Conservation (phyloP, 2,329 filamentous ascomycete genomes). For the Talaromyces sp. region DNA sequence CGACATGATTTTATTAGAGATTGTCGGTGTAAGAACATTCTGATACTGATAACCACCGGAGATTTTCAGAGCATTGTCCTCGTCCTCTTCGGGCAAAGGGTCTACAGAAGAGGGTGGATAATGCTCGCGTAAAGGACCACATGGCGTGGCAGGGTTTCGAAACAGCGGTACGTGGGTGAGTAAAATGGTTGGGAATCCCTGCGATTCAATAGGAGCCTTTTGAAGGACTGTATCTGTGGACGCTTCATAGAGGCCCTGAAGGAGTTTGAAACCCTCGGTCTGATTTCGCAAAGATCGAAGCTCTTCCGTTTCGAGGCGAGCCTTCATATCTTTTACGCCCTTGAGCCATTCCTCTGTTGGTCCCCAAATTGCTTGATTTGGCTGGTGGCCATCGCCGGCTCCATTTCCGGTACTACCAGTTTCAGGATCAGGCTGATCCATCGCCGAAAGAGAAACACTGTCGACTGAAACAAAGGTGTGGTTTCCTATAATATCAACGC, state of each 20-base stretch:
- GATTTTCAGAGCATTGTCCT: constrained; percentile 76
- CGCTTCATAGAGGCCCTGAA: constrained; percentile 61
- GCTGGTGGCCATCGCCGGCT: constrained; percentile 50
- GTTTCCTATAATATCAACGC: constrained; percentile 88
- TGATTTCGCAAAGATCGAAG: constrained; percentile 64
- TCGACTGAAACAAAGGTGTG: constrained; percentile 94
- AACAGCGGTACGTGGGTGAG: constrained; percentile 90
- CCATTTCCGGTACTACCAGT: constrained; percentile 50
- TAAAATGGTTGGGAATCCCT: constrained; percentile 79
- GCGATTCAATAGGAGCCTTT: constrained; percentile 26
- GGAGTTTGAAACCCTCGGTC: constrained; percentile 55
- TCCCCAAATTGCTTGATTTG: constrained; percentile 65
- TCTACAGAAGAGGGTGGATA: constrained; percentile 69
- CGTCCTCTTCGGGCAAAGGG: constrained; percentile 58
- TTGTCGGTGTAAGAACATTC: constrained; percentile 76
- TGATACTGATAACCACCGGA: constrained; percentile 89
- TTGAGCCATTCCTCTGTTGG: constrained; percentile 76
- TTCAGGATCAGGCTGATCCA: constrained; percentile 54
- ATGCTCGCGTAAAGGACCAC: constrained; percentile 80
- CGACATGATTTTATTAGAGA: constrained; percentile 73
- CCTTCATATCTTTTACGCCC: constrained; percentile 62
- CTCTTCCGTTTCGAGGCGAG: constrained; percentile 67
- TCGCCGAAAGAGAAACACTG: constrained; percentile 79
- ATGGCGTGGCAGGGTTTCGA: constrained; percentile 76
- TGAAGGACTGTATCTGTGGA: constrained; percentile 41